Evolutionary conservation across 2,329 filamentous ascomycete genomes (phyloP).

Genomic region (Aureobasidium namibiae): DNA sequence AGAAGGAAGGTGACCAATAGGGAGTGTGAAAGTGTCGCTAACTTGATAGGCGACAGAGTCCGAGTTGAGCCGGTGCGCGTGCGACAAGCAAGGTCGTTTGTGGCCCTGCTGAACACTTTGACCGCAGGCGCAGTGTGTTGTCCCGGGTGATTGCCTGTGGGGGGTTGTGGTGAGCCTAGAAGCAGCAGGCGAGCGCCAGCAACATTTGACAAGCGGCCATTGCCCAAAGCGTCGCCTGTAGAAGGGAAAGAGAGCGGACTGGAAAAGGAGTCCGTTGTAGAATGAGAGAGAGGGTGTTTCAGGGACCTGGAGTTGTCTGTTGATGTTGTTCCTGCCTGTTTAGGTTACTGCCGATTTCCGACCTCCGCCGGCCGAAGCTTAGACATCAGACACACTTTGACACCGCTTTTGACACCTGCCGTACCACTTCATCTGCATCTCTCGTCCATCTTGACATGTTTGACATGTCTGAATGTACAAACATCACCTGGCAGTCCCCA

Average conservation of each 20-base stretch:
- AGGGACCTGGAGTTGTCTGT: neutral
- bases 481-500: neutral
- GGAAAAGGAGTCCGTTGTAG: neutral
- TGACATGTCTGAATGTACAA: neutral
- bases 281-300: neutral
- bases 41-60: neutral
- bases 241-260: neutral
- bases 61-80: neutral
- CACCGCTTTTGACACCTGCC: neutral
- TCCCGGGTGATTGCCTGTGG: neutral
- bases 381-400: neutral
- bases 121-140: neutral
- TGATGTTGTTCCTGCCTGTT: constrained; percentile 3
- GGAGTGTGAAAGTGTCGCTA: neutral
- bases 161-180: neutral
- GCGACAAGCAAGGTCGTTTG: constrained; percentile 4
- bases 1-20: neutral
- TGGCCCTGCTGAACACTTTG: neutral
- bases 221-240: constrained; percentile 1
- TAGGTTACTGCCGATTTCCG: constrained; percentile 1
- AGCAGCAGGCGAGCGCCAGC: neutral
- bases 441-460: no score
- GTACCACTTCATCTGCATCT: no score
- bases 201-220: constrained; percentile 6
- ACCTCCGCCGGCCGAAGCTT: neutral